Base-by-base conservation (phyloP, 257 asterid genomes). In the Solanum bulbocastanum region DNA sequence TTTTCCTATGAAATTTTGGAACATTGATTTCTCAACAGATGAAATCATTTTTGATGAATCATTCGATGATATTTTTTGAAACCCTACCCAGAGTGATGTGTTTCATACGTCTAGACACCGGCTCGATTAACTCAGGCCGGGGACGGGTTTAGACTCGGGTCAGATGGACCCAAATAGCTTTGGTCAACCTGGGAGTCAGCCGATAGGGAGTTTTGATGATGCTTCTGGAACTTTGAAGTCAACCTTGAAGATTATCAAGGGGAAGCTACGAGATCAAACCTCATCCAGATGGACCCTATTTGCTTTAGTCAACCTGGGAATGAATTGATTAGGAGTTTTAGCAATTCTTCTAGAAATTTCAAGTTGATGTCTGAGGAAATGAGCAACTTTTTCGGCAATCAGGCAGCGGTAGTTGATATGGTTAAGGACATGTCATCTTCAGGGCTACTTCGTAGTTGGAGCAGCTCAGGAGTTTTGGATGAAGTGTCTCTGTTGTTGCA, bases 21-120 rank as follows among this genome's bases (percentile, higher is more conserved):
- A 87, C 27, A 89, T 87, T 89, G 92, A 83, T 88, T 87, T 83
- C 8, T 69, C 68, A 14, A 83, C 91, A 25, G 95, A 91, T 5
- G 96, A 90, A 37, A 89, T 95, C 16, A 94, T 93, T 86, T 92
- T 94, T 79, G 93, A 95, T 87, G 90, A 92, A 83, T 90, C 94
- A 25, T 92, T 96, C 84, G 94, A 94, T 18, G 98, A 93, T 90
- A 88, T 92, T 37, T 90, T 89, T 23, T 76, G 83, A 25, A 78
- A 42, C 35, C 92, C 92, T 16, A 46, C 91, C 40, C 44, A 94
- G 42, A 92, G 44, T 49, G 82, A 88, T 13, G 93, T 87, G 18
- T 86, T 83, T 76, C 88, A 89, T 35, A 90, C 68, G 9, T 91
- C 89, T 76, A 42, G 84, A 13, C 83, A 86, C 18, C 11, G 87